A percentile compares a stretch with the other conserved stretches of the same genome.
These are phyloP conservation scores for Salicornia ramosissima DNA, from an alignment of 148 eudicot species.

Conservation along the genomic window DNA sequence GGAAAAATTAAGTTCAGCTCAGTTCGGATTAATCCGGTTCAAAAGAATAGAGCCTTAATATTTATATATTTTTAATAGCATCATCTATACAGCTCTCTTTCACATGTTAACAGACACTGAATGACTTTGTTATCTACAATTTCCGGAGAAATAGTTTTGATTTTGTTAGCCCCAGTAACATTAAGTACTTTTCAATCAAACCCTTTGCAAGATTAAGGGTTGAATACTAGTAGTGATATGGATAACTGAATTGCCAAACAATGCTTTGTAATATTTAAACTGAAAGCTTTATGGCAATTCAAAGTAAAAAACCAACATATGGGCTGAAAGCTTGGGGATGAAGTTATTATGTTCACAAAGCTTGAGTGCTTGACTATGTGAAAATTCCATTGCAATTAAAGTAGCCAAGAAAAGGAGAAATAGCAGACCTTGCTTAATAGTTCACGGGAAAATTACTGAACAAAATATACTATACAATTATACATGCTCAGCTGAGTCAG, in stretches of 20 bases:
- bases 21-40: too few species aligned
- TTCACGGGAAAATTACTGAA: neutral
- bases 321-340: neutral
- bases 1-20: too few species aligned
- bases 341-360: neutral
- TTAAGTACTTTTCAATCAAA: neutral
- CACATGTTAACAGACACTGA: neutral
- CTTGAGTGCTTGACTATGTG: neutral
- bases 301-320: too few species aligned
- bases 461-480: neutral
- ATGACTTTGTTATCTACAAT: too few species aligned
- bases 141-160: too few species aligned
- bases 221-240: neutral
- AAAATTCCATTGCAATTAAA: neutral
- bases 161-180: too few species aligned
- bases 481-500: neutral
- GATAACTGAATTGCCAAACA: too few species aligned
- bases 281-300: neutral
- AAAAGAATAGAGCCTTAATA: too few species aligned
- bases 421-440: neutral
- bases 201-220: neutral
- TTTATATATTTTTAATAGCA: too few species aligned
- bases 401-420: neutral
- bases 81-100: neutral
- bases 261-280: too few species aligned